Percentiles rank a stretch among this genome's conserved stretches.
These are phyloP conservation scores for Westerdykella sp. DNA, from an alignment of 2,329 filamentous ascomycete species.

Conservation along the genomic window DNA sequence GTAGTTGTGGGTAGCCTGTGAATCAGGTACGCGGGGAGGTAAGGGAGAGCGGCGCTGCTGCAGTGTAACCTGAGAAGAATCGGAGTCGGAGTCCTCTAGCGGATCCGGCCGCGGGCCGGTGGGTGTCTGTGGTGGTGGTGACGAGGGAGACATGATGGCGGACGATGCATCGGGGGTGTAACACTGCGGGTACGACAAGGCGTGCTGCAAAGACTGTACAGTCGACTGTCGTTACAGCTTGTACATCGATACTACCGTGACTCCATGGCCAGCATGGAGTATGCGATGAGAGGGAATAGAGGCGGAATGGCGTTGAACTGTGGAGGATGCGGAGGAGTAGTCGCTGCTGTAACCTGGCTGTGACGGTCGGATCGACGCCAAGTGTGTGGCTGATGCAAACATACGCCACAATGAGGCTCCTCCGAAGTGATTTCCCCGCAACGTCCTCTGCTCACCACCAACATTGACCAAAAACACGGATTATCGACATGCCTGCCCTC, in stretches of 20 bases:
- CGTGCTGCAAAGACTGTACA: too few relatives aligned
- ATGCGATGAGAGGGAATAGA: background rate
- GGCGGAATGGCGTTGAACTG: background rate
- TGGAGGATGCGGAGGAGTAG: too few relatives aligned
- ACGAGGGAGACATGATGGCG: constrained; percentile 25
- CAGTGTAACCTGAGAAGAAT: constrained; percentile 37
- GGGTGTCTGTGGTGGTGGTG: constrained; percentile 31
- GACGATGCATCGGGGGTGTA: background rate
- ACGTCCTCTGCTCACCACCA: too few relatives aligned
- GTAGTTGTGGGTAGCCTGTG: constrained; percentile 33
- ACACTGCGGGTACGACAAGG: too few relatives aligned
- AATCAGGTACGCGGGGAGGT: constrained; percentile 21
- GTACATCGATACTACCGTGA: background rate
- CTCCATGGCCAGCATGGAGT: constrained; percentile 9
- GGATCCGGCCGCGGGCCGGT: constrained; percentile 20
- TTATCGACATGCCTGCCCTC: constrained; percentile 30
- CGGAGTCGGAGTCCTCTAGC: constrained; percentile 33
- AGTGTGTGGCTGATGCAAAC: too few relatives aligned
- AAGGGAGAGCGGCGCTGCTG: constrained; percentile 35
- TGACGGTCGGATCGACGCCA: too few relatives aligned
- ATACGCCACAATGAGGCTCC: too few relatives aligned
- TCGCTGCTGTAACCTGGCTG: too few relatives aligned
- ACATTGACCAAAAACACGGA: too few relatives aligned
- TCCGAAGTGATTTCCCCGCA: too few relatives aligned
- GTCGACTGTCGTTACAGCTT: too few relatives aligned